Evolutionary conservation across 306 rosid species (phyloP).

Genomic region (Oxytropis ochrocephala): DNA sequence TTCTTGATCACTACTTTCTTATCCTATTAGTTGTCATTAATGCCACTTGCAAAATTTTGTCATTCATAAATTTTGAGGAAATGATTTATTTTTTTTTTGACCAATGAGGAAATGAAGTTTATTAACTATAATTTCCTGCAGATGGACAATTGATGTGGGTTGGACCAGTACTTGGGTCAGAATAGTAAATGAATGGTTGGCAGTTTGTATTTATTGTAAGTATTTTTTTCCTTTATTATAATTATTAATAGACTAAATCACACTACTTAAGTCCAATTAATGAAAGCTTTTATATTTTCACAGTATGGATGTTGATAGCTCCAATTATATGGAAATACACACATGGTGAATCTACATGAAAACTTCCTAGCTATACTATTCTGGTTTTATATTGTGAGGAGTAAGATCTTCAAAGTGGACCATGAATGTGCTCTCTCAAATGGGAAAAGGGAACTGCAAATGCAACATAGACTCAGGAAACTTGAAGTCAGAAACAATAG

Average conservation of each 20-base stretch:
- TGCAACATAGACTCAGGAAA: conserved; percentile 9
- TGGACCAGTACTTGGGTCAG: conserved; percentile 99
- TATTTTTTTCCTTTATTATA: not conserved
- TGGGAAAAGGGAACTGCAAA: conserved; percentile 13
- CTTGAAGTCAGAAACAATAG: conserved; percentile 9
- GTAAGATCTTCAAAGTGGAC: conserved; percentile 5
- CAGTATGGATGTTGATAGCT: conserved; percentile 93
- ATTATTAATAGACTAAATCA: not conserved
- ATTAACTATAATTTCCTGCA: conserved; percentile 19
- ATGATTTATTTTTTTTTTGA: not conserved
- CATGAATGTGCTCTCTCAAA: not conserved
- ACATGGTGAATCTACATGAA: conserved; percentile 39
- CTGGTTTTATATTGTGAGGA: conserved; percentile 15
- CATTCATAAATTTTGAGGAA: conserved; percentile 1
- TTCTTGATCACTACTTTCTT: not conserved
- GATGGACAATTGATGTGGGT: conserved; percentile 97
- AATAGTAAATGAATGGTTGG: conserved; percentile 92
- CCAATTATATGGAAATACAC: conserved; percentile 67
- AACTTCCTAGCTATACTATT: not conserved
- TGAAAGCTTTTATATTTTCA: not conserved
- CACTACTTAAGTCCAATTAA: not conserved
- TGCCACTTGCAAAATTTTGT: not conserved
- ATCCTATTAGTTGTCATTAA: not conserved
- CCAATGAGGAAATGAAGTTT: conserved; percentile 3
- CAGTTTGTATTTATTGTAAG: conserved; percentile 92